phyloP scores from a whole-genome alignment of 202 grass and related monocot species.

The Digitaria exilis region DNA sequence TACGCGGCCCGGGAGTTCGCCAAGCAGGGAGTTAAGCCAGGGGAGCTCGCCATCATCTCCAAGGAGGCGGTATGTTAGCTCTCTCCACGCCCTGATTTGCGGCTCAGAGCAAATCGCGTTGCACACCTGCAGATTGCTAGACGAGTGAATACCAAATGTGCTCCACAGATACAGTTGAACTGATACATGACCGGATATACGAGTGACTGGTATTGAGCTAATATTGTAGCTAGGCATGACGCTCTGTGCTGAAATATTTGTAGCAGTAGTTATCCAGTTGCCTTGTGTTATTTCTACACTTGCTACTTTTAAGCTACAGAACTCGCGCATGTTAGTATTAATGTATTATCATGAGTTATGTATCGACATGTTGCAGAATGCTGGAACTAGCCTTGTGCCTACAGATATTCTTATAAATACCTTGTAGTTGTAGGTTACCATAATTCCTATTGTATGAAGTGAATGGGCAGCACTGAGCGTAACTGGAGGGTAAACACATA shows the following conservation, averaged over 20 bases:
- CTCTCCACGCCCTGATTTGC: not conserved
- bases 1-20: slow-evolving; percentile 90
- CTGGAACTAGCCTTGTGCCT: not conserved
- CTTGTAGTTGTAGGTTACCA: not conserved
- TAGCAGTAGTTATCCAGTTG: not conserved
- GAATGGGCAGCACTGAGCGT: not conserved
- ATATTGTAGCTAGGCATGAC: no score
- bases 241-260: no score
- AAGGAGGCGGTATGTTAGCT: slow-evolving; percentile 72
- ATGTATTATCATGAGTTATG: not conserved
- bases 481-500: not conserved
- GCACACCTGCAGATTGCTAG: not conserved
- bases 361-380: not conserved
- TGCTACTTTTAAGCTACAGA: not conserved
- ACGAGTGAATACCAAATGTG: not conserved
- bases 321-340: no score
- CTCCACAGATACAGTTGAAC: not conserved
- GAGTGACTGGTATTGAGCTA: no score
- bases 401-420: not conserved
- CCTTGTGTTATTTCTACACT: not conserved
- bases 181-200: no score
- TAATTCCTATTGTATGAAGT: not conserved
- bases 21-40: slow-evolving; percentile 72
- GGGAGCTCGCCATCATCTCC: slow-evolving; percentile 94
- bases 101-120: not conserved